Evolutionary conservation across 768 basidiomycete genomes (phyloP).

Genomic region (Suillus subaureus): DNA sequence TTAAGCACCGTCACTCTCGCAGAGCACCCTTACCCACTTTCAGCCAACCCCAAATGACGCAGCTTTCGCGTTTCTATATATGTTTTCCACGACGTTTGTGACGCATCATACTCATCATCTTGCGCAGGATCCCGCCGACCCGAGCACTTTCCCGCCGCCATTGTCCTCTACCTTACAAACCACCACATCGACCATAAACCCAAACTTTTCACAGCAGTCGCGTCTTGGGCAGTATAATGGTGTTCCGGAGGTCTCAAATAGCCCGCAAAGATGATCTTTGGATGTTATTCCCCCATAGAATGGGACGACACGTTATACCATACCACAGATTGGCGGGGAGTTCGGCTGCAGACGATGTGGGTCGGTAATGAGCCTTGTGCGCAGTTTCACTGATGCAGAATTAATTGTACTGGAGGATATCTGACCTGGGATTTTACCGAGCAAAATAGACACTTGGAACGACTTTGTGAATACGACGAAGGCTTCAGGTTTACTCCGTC

Average conservation of each 20-base stretch:
- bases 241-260: constrained; percentile 25
- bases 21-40: constrained; percentile 18
- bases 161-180: constrained; percentile 13
- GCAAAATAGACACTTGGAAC: background rate
- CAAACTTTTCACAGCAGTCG: constrained; percentile 5
- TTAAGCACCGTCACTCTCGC: constrained; percentile 29
- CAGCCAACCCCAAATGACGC: constrained; percentile 15
- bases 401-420: background rate
- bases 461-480: background rate
- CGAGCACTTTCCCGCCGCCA: constrained; percentile 36
- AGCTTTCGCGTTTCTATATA: constrained; percentile 30
- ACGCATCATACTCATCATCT: background rate
- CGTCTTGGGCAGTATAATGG: constrained; percentile 24
- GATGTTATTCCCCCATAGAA: background rate
- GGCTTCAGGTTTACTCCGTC: no score
- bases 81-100: constrained; percentile 9
- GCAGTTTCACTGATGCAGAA: background rate
- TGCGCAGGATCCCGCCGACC: constrained; percentile 37
- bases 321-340: background rate
- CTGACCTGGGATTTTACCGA: background rate
- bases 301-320: no score
- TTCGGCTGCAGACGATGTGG: background rate
- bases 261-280: background rate
- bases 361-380: background rate
- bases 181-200: constrained; percentile 6